Percentiles rank a stretch among this genome's conserved stretches.
These are phyloP conservation scores for Malus asiatica DNA, from an alignment of 306 rosid genomes.

Conservation along the genomic window DNA sequence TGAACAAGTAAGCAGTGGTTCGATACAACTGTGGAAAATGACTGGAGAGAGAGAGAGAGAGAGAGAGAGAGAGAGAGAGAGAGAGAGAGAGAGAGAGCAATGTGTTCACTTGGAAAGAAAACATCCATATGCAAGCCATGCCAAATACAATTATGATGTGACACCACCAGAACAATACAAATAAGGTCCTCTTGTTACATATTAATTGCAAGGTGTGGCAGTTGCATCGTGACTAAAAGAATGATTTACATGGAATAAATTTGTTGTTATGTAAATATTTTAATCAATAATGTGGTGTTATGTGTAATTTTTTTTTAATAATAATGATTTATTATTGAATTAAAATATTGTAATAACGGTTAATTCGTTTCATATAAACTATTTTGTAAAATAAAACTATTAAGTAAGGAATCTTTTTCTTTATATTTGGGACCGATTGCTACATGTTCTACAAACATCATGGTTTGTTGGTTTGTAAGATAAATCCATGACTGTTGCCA, in stretches of 20 bases:
- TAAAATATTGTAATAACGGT: background rate
- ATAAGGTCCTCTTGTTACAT: background rate
- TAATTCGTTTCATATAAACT: background rate
- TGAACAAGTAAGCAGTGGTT: background rate
- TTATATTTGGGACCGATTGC: slow-evolving; percentile 4
- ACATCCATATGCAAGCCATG: slow-evolving; percentile 25
- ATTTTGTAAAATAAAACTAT: too few relatives aligned
- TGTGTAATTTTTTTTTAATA: too few relatives aligned
- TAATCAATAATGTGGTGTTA: too few relatives aligned
- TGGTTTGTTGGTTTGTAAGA: slow-evolving; percentile 4
- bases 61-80: background rate
- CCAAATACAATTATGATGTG: slow-evolving; percentile 5
- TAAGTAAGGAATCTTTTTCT: background rate
- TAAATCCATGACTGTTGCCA: slow-evolving; percentile 3
- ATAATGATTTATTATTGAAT: too few relatives aligned
- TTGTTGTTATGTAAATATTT: background rate
- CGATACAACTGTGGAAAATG: slow-evolving; percentile 8
- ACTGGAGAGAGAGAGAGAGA: background rate
- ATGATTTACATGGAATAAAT: background rate
- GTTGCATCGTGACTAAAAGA: background rate
- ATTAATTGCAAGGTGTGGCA: background rate
- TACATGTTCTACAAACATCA: background rate
- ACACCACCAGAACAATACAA: slow-evolving; percentile 12
- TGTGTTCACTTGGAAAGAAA: background rate
- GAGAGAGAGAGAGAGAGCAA: background rate